These are phyloP conservation scores for Aegilops tauschii DNA, from an alignment of 176 grass and related monocot genomes.

Conservation along the genomic window DNA sequence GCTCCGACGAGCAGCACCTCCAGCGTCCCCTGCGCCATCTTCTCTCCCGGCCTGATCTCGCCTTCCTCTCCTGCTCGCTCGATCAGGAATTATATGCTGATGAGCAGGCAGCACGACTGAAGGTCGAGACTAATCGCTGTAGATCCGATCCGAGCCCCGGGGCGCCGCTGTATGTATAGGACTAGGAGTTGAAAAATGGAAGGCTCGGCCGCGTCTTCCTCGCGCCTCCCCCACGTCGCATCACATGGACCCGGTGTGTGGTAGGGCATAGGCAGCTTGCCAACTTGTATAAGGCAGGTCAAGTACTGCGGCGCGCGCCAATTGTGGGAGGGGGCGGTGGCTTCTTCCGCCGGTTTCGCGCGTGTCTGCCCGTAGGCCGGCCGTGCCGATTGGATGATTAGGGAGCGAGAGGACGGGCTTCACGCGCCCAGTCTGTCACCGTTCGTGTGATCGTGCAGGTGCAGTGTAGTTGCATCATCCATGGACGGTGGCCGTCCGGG, in stretches of 20 bases:
- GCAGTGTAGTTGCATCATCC: background rate
- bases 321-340: background rate
- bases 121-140: too few species aligned
- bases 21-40: constrained; percentile 72
- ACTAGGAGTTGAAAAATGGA: too few species aligned
- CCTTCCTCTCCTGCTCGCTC: background rate
- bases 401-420: too few species aligned
- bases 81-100: background rate
- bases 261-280: background rate
- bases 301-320: background rate
- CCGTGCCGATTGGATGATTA: background rate
- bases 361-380: background rate
- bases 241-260: constrained; percentile 30
- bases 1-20: constrained; percentile 86
- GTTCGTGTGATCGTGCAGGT: background rate
- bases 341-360: constrained; percentile 17
- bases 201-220: too few species aligned
- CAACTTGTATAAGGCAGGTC: too few species aligned
- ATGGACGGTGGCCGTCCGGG: too few species aligned
- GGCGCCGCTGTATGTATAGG: too few species aligned
- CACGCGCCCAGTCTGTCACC: background rate
- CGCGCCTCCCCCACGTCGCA: background rate
- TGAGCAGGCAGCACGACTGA: background rate
- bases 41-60: background rate
- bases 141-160: too few species aligned